phyloP scores from a whole-genome alignment of 2,329 filamentous ascomycete species.

The Trichoderma sp. region DNA sequence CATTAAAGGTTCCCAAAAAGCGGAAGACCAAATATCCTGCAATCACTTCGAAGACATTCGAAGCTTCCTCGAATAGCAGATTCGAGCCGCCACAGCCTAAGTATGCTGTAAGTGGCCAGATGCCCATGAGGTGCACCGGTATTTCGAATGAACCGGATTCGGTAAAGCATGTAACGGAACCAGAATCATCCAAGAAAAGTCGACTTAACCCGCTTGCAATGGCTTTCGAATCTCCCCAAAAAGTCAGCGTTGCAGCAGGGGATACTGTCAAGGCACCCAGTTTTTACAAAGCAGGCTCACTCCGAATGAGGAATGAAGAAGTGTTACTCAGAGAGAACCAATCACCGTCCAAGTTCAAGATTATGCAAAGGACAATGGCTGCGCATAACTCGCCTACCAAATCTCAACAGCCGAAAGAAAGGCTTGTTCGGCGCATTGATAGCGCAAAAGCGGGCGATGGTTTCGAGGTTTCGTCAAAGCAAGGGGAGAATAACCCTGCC shows the following conservation, averaged over 20 bases:
- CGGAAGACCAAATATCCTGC: constrained; percentile 33
- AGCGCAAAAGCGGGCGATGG: neutral
- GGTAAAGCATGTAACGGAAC: neutral
- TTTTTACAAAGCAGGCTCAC: neutral
- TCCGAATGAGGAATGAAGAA: neutral
- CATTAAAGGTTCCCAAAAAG: constrained; percentile 41
- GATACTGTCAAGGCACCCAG: neutral
- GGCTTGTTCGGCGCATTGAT: neutral
- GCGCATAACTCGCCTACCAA: neutral
- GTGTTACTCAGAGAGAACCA: neutral
- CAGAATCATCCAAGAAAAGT: constrained; percentile 16
- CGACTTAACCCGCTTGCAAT: constrained; percentile 27
- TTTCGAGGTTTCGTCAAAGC: neutral
- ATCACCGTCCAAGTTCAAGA: neutral
- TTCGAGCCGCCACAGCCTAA: constrained; percentile 29
- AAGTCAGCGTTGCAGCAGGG: neutral
- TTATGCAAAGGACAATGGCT: neutral
- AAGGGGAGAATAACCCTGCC: neutral
- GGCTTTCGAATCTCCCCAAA: constrained; percentile 24
- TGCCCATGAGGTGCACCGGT: neutral
- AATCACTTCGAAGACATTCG: constrained; percentile 13
- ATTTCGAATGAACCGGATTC: neutral
- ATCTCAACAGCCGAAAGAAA: neutral
- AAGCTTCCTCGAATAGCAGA: neutral
- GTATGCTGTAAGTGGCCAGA: constrained; percentile 29